Percentiles rank a stretch among this genome's conserved stretches.
phyloP scores from a whole-genome alignment of 306 rosid genomes.

The Leucaena leucocephala region DNA sequence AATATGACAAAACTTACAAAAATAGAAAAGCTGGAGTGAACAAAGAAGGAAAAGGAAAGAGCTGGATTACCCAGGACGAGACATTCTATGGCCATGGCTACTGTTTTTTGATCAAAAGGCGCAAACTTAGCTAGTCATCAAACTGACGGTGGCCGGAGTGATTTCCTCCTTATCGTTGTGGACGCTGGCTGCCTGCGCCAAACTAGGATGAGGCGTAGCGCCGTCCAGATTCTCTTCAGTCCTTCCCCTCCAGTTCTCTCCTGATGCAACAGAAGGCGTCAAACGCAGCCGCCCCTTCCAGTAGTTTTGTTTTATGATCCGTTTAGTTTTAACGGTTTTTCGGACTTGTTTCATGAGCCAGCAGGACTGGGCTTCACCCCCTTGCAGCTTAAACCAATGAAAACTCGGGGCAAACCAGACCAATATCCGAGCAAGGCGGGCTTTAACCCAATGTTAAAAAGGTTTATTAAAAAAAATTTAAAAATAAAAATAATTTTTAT shows the following conservation, averaged over 20 bases:
- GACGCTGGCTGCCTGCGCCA: background rate
- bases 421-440: no score
- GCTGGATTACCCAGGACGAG: constrained; percentile 62
- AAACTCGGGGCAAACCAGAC: no score
- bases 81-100: constrained; percentile 62
- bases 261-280: background rate
- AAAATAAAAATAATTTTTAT: no score
- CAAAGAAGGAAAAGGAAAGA: background rate
- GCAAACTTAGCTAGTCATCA: background rate
- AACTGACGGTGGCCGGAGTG: background rate
- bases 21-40: background rate
- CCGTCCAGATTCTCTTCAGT: background rate
- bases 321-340: no score
- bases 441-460: background rate
- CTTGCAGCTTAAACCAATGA: no score
- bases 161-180: background rate
- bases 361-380: no score
- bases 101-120: background rate
- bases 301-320: no score
- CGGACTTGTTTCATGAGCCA: no score
- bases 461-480: background rate
- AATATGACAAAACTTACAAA: background rate
- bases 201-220: background rate
- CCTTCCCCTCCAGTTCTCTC: background rate
- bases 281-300: background rate